These are phyloP conservation scores for Spirogloea muscicola DNA, from an alignment of 139 green algal species.

Conservation along the genomic window DNA sequence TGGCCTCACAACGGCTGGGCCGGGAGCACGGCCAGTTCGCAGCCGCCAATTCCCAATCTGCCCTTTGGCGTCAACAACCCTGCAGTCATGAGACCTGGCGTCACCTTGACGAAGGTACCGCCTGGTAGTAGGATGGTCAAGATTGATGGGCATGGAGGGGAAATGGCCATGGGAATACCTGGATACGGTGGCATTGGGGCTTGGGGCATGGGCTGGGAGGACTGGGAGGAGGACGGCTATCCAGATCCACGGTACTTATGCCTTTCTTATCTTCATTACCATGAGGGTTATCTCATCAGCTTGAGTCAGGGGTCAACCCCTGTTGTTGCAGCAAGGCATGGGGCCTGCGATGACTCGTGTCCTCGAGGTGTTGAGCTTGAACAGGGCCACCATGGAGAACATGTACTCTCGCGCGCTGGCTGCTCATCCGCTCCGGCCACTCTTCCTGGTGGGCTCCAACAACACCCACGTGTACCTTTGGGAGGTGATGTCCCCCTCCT, in stretches of 20 bases:
- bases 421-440: constrained; percentile 24
- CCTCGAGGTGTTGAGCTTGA: too few species aligned
- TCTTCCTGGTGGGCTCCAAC: constrained; percentile 35
- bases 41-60: too few species aligned
- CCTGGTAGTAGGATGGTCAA: too few species aligned
- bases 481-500: constrained; percentile 14
- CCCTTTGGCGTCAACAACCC: too few species aligned
- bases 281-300: too few species aligned
- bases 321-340: too few species aligned
- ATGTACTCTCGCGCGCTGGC: constrained; percentile 4
- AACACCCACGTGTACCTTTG: constrained; percentile 40
- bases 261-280: too few species aligned
- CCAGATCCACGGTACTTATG: constrained; percentile 11
- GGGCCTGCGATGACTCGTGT: too few species aligned
- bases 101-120: too few species aligned
- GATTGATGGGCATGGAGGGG: too few species aligned
- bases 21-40: constrained; percentile 1
- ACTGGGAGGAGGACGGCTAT: constrained; percentile 36
- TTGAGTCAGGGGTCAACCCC: too few species aligned
- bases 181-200: constrained; percentile 38
- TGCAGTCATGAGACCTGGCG: too few species aligned
- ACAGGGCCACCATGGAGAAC: constrained; percentile 27
- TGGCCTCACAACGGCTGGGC: constrained; percentile 23
- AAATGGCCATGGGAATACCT: constrained; percentile 28
- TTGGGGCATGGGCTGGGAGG: constrained; percentile 38